Percentiles rank a stretch among this genome's conserved stretches.
These are phyloP conservation scores for Suillus weaverae DNA, from an alignment of 768 basidiomycete species.

Conservation along the genomic window DNA sequence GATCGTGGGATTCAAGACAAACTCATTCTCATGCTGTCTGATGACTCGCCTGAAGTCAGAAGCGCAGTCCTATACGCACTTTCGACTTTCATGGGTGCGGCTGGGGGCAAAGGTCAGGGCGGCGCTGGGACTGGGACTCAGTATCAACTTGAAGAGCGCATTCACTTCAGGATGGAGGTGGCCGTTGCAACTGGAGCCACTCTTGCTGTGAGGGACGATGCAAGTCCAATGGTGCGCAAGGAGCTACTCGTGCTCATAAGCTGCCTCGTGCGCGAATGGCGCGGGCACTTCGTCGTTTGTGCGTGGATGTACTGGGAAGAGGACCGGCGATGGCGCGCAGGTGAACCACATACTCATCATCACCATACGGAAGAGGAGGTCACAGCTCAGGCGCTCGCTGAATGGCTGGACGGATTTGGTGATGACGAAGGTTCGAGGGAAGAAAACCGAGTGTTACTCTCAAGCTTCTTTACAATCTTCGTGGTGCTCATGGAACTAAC, in stretches of 20 bases:
- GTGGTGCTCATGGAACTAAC: conserved; percentile 86
- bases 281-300: conserved; percentile 93
- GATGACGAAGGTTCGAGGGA: conserved; percentile 67
- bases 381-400: conserved; percentile 66
- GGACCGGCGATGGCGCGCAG: conserved; percentile 62
- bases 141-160: conserved; percentile 71
- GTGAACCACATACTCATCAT: conserved; percentile 29
- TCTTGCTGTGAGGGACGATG: conserved; percentile 89
- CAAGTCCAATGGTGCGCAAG: conserved; percentile 94
- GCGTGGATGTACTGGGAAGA: conserved; percentile 98
- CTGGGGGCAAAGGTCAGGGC: conserved; percentile 73
- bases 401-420: conserved; percentile 75
- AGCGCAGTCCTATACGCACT: conserved; percentile 89
- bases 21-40: conserved; percentile 73
- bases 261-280: conserved; percentile 93
- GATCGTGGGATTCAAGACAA: conserved; percentile 79
- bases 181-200: conserved; percentile 88
- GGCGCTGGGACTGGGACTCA: conserved; percentile 87
- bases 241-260: conserved; percentile 90
- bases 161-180: conserved; percentile 87
- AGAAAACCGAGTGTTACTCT: conserved; percentile 80
- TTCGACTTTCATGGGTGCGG: conserved; percentile 91
- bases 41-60: conserved; percentile 91
- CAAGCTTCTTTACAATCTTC: conserved; percentile 94
- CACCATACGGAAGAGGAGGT: conserved; percentile 62